phyloP scores from a whole-genome alignment of 768 basidiomycete species.

The Lactarius akahatsu region DNA sequence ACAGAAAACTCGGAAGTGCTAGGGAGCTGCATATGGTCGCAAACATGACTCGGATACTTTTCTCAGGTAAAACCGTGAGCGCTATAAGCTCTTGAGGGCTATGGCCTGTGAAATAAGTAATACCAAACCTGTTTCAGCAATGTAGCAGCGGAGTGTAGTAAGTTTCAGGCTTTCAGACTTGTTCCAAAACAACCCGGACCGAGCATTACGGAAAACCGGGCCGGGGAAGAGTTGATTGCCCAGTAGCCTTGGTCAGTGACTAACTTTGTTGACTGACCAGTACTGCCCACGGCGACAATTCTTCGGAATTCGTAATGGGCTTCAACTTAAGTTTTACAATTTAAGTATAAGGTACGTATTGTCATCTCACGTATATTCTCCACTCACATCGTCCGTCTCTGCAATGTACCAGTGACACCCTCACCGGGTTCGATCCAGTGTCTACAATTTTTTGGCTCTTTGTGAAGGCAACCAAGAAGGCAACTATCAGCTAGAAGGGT shows the following conservation, averaged over 20 bases:
- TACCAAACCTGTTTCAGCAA: background rate
- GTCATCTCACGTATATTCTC: conserved; percentile 2
- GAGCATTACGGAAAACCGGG: background rate
- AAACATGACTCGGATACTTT: background rate
- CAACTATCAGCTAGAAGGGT: conserved; percentile 62
- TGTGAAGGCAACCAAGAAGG: conserved; percentile 52
- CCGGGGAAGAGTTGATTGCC: background rate
- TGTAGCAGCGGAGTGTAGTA: background rate
- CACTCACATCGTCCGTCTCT: background rate
- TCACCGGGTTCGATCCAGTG: conserved; percentile 48
- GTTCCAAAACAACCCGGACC: background rate
- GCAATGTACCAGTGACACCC: conserved; percentile 45
- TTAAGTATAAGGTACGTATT: conserved; percentile 17
- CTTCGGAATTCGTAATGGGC: conserved; percentile 10
- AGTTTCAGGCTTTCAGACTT: background rate
- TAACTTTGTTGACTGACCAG: no score
- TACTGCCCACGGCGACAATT: conserved; percentile 2
- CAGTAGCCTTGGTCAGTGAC: background rate
- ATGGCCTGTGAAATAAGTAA: background rate
- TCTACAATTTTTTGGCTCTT: background rate
- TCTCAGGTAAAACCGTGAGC: background rate
- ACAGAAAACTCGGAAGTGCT: background rate
- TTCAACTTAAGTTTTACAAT: conserved; percentile 23
- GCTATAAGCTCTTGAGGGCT: background rate
- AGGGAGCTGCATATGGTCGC: background rate